Evolutionary conservation across 257 asterid species (phyloP), one percentile per base, ranked within the genome.

Genomic region (Solanum boliviense): DNA sequence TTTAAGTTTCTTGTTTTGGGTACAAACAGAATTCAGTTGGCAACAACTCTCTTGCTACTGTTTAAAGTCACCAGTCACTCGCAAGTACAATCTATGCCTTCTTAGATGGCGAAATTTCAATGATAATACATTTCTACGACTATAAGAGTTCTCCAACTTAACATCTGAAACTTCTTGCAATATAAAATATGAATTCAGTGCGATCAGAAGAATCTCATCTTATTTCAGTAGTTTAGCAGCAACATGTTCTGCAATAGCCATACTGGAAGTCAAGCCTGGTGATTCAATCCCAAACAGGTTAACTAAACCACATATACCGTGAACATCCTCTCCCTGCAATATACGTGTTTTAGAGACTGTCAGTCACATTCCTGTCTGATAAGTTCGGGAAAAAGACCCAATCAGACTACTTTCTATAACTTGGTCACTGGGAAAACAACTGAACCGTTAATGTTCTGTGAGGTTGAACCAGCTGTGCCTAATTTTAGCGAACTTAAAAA

Each of bases 251-350:
- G 98, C 99, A 73, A 95, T 95, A 84, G 98, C 97, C 91, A 96
- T 65, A 60, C 96, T 87, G 87, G 98, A 91, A 82, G 99, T 96
- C 4, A 96, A 87, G 32, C 99, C 99, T 13, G 98, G 99, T 41
- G 99, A 95, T 89, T 96, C 99, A 34, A 96, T 94, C 35, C 99
- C 99, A 46, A 95, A 91, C 56, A 96, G 95, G 91, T 94, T 95
- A 11, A 96, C 72, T 9, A 96, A 94, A 13, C 98, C 98, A 82
- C 84, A 86, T 31, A 94, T 39, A 13, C 95, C 95, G 60, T 94
- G 96, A 86, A 73, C 12, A 10, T 92, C 94, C 88, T 94, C 98
- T 72, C 97, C 98, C 99, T 96, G 94, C 87, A 88, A 18, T 1
- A 38, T 1, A 36, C 0, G 20, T 13, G 29, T 74, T 82, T 82